phyloP scores from a whole-genome alignment of 352 stramenopile species.

The Phytophthora pistaciae region DNA sequence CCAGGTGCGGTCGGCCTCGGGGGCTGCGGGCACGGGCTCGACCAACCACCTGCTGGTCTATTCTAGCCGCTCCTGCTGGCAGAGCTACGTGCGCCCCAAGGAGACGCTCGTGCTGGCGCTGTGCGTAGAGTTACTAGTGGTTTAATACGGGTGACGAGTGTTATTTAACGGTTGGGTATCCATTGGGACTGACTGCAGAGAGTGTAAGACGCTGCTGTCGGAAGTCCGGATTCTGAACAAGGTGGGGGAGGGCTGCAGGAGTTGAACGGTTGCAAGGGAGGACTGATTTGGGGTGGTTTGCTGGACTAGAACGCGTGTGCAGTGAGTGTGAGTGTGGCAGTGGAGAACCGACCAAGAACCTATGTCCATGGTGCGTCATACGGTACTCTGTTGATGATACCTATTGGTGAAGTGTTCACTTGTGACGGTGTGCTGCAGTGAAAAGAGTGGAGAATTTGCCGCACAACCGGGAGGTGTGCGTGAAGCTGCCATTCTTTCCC shows the following conservation, averaged over 20 bases:
- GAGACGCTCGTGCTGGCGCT: conserved; percentile 66
- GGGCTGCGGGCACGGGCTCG: conserved; percentile 34
- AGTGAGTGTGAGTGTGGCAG: conserved; percentile 69
- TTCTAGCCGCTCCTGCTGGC: conserved; percentile 63
- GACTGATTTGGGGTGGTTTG: not conserved
- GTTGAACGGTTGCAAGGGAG: not conserved
- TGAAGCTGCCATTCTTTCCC: conserved; percentile 71
- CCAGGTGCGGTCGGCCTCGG: conserved; percentile 50
- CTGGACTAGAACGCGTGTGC: conserved; percentile 62
- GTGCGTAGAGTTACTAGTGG: conserved; percentile 27
- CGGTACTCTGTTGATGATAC: not conserved
- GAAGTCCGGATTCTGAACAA: conserved; percentile 84
- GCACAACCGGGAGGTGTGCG: conserved; percentile 59
- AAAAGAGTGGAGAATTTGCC: conserved; percentile 58
- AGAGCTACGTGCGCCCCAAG: conserved; percentile 62
- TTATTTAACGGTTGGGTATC: not conserved
- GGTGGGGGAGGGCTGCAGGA: conserved; percentile 22
- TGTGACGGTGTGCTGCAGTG: conserved; percentile 37
- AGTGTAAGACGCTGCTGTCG: conserved; percentile 70
- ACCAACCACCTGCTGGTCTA: conserved; percentile 62
- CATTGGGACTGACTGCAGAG: conserved; percentile 26
- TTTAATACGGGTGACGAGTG: not conserved
- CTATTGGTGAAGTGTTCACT: not conserved
- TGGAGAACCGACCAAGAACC: conserved; percentile 70
- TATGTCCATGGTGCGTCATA: conserved; percentile 57